Conservation (phyloP, 371 early-diverging fungal species). For the Lichtheimia ramosa region DNA sequence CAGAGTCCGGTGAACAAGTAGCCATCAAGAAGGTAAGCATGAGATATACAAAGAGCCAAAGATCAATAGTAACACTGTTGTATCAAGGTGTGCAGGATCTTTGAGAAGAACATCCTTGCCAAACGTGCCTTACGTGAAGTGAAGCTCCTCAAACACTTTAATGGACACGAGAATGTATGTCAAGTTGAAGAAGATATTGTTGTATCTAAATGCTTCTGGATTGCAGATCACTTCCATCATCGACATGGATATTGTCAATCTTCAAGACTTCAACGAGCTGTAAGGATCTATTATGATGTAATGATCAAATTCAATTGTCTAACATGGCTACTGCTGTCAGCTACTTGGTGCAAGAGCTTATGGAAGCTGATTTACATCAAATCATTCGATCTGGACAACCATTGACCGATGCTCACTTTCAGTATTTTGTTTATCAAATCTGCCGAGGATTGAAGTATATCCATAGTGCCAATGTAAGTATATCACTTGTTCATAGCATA, state of each 20-base stretch:
- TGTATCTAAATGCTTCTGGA: no score
- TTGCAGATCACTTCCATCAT: conserved; percentile 79
- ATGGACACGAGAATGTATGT: conserved; percentile 87
- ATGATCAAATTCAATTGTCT: no score
- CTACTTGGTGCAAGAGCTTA: conserved; percentile 88
- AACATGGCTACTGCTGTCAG: conserved; percentile 24
- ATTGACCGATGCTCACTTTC: conserved; percentile 95
- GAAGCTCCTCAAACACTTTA: conserved; percentile 88
- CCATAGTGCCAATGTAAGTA: conserved; percentile 93
- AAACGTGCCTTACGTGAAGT: conserved; percentile 89
- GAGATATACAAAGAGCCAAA: no score
- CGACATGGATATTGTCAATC: conserved; percentile 54
- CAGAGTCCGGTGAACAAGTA: conserved; percentile 79
- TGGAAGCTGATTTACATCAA: conserved; percentile 99
- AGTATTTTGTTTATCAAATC: conserved; percentile 98
- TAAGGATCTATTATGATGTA: conserved; percentile 27
- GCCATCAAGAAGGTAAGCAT: conserved; percentile 88
- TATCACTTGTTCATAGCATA: neutral
- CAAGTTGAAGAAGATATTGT: no score
- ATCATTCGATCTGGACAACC: conserved; percentile 96
- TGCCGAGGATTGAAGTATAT: conserved; percentile 97
- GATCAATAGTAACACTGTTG: neutral
- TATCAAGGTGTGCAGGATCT: conserved; percentile 50
- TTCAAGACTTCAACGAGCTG: conserved; percentile 83
- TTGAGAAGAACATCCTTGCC: conserved; percentile 82